Base-by-base conservation (phyloP, 805 yeast species). In the Naumovozyma dairenensis region DNA sequence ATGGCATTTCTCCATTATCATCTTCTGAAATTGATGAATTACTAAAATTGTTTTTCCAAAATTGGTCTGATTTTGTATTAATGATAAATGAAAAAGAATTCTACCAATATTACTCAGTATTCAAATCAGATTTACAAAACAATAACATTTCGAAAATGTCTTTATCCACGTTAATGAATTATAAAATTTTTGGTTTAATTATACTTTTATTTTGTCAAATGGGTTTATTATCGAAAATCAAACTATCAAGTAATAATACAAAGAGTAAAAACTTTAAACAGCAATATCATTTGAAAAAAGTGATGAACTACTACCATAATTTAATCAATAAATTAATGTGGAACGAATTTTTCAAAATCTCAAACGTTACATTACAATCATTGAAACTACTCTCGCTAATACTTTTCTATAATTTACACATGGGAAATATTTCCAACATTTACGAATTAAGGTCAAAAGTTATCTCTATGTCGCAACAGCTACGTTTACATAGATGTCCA, bases 401-500 rank as follows among this genome's bases (percentile, higher is more conserved):
- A 3, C 60, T 81, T 17, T 72, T 80, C 37, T 82, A 81, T 49
- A 77, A 82, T 50, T 59, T 81, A 24, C 76, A 77, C 25, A 71
- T 72, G 5, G 93, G 94, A 14, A 86, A 81, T 53, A 70, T 77
- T 28, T 67, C 76, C 6, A 76, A 84, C 1, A 68, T 85, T 39
- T 85, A 84, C 60, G 80, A 78, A 34, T 65, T 81, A 27, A 67
- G 94, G 38, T 87, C 89, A 28, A 66, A 76, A 44, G 77, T 80
- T 6, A 73, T 80, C 9, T 77, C 85, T 18, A 80, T 83, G 87
- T 78, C 87, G 4, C 93, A 83, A 47, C 92, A 85, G 46, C 61
- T 86, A 34, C 71, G 96, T 45, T 63, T 86, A 29, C 94, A 85
- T 53, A 67, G 93, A 45, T 80, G 94, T 55, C 94, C 94, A 7